A percentile compares a stretch with the other conserved stretches of the same genome.
Evolutionary conservation across 306 rosid genomes (phyloP).

Genomic region (Styphnolobium japonicum): DNA sequence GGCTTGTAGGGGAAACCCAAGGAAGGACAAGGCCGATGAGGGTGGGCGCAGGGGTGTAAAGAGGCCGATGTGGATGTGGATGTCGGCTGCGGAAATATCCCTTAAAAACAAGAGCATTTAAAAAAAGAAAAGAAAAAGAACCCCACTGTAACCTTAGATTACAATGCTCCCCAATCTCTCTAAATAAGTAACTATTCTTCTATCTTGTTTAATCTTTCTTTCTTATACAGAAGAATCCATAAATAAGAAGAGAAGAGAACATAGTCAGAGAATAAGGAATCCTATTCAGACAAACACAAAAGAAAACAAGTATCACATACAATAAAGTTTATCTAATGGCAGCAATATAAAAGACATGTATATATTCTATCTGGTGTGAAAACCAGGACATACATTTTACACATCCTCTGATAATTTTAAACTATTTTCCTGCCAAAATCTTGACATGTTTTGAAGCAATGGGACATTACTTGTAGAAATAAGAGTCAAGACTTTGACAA

Average conservation of each 20-base stretch:
- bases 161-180: background rate
- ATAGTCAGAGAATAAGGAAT: background rate
- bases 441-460: background rate
- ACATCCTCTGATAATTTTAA: background rate
- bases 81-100: no score
- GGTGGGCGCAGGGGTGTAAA: no score
- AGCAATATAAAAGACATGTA: background rate
- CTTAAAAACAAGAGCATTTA: background rate
- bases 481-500: background rate
- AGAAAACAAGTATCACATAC: background rate
- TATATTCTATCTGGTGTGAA: background rate
- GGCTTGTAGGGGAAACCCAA: no score
- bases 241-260: background rate
- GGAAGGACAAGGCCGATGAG: no score
- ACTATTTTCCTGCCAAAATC: background rate
- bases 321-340: background rate
- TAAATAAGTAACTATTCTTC: background rate
- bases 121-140: background rate
- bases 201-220: background rate
- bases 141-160: conserved; percentile 4
- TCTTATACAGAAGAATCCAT: background rate
- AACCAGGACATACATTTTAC: background rate
- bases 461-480: background rate
- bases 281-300: background rate
- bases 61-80: no score